These are phyloP conservation scores for Pestalotiopsis sp. DNA, from an alignment of 2,329 filamentous ascomycete genomes.

Conservation along the genomic window DNA sequence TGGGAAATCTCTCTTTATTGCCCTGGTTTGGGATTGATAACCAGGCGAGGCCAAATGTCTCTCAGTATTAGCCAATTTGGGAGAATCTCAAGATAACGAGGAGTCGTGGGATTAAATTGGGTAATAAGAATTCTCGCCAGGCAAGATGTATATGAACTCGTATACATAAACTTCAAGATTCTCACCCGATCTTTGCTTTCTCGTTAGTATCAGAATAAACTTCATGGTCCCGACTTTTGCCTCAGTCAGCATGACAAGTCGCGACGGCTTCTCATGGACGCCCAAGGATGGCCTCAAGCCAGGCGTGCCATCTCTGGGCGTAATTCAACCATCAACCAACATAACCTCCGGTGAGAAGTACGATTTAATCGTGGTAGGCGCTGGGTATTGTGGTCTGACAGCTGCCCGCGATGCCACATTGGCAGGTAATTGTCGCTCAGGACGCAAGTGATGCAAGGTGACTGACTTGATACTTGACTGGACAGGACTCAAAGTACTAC, in stretches of 20 bases:
- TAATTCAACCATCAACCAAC: not conserved
- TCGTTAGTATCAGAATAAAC: not conserved
- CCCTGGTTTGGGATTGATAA: not conserved
- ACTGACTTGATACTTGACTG: not conserved
- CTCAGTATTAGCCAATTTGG: not conserved
- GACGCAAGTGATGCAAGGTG: not conserved
- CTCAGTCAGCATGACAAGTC: not conserved
- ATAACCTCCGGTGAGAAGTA: not conserved
- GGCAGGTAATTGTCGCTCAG: not conserved
- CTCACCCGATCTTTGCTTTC: not conserved
- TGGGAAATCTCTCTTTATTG: not conserved
- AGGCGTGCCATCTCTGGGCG: not conserved
- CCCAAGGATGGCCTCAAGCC: not conserved
- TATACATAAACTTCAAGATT: not conserved
- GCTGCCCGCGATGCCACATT: not conserved
- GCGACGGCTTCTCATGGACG: not conserved
- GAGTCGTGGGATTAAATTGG: not conserved
- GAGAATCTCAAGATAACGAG: not conserved
- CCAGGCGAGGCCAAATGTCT: not conserved
- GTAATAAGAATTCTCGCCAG: not conserved
- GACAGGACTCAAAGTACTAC: conserved; percentile 21
- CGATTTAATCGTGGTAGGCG: not conserved
- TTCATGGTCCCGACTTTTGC: not conserved
- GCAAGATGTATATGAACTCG: not conserved
- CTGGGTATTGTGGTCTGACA: not conserved